A percentile compares a stretch with the other conserved stretches of the same genome.
Evolutionary conservation across 805 yeast genomes (phyloP).

Genomic region (Peterozyma xylosa): DNA sequence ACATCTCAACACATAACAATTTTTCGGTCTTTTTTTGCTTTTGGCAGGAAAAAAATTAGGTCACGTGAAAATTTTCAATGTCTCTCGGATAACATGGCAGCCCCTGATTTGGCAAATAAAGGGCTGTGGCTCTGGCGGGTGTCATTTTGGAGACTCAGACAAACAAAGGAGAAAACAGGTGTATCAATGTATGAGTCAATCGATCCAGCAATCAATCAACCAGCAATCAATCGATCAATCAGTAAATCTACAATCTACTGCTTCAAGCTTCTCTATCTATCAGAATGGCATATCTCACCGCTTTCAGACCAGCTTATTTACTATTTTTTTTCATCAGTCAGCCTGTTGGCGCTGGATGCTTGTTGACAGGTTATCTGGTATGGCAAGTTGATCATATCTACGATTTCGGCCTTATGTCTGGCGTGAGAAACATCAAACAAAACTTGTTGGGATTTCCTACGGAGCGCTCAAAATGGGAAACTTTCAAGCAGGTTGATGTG

Average conservation of each 20-base stretch:
- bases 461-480: constrained; percentile 17
- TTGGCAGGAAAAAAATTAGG: no score
- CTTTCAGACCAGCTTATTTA: constrained; percentile 28
- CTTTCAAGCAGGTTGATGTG: constrained; percentile 23
- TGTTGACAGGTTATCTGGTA: constrained; percentile 23
- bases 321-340: constrained; percentile 27
- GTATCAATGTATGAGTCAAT: no score
- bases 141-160: no score
- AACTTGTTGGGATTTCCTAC: constrained; percentile 25
- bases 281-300: constrained; percentile 14
- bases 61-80: no score
- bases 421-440: constrained; percentile 20
- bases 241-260: neutral
- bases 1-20: no score
- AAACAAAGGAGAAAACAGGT: no score
- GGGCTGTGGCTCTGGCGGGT: no score
- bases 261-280: neutral
- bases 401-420: constrained; percentile 21
- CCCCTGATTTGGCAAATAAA: no score
- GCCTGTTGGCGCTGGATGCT: constrained; percentile 26
- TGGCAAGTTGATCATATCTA: constrained; percentile 28
- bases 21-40: no score
- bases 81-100: no score
- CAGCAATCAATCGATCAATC: neutral
- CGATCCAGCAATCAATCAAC: neutral